Evolutionary conservation across 495 filamentous ascomycete species (phyloP).

Genomic region (Cercophora sp.): DNA sequence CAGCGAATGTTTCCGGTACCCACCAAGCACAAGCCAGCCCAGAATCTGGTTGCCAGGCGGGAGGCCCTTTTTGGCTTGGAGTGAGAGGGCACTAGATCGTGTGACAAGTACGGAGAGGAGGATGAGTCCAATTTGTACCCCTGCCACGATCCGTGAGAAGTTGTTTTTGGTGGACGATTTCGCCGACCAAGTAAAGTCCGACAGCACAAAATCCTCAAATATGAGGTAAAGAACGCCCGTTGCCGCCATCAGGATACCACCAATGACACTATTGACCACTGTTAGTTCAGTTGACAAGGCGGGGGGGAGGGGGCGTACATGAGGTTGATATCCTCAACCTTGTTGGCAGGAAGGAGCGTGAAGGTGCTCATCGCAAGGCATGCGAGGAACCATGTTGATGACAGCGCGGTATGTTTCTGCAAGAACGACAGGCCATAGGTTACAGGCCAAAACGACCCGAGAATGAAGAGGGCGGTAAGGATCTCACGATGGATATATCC

Average conservation of each 20-base stretch:
- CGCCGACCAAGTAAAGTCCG: conserved; percentile 33
- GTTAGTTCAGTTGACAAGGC: too few relatives aligned
- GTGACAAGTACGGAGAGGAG: conserved; percentile 82
- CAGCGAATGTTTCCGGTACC: conserved; percentile 20
- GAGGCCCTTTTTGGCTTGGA: conserved; percentile 85
- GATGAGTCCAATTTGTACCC: conserved; percentile 68
- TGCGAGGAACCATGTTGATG: conserved; percentile 67
- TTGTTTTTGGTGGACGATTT: conserved; percentile 26
- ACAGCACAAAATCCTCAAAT: conserved; percentile 69
- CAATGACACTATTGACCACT: conserved; percentile 71
- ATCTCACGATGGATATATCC: conserved; percentile 91
- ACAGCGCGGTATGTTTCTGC: conserved; percentile 56
- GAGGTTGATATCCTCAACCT: conserved; percentile 68
- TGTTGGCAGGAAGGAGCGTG: conserved; percentile 82
- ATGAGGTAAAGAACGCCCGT: conserved; percentile 77
- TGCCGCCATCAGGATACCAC: conserved; percentile 72
- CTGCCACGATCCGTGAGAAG: conserved; percentile 40
- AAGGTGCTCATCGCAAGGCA: conserved; percentile 86
- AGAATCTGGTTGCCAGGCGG: conserved; percentile 83
- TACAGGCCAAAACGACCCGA: conserved; percentile 74
- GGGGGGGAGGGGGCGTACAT: conserved; percentile 64
- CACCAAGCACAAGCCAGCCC: conserved; percentile 81
- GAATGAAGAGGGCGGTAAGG: conserved; percentile 72
- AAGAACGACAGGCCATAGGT: conserved; percentile 73
- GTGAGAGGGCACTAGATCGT: conserved; percentile 68